Base-by-base conservation (phyloP, 805 yeast species). In the Blastobotrys parvus region DNA sequence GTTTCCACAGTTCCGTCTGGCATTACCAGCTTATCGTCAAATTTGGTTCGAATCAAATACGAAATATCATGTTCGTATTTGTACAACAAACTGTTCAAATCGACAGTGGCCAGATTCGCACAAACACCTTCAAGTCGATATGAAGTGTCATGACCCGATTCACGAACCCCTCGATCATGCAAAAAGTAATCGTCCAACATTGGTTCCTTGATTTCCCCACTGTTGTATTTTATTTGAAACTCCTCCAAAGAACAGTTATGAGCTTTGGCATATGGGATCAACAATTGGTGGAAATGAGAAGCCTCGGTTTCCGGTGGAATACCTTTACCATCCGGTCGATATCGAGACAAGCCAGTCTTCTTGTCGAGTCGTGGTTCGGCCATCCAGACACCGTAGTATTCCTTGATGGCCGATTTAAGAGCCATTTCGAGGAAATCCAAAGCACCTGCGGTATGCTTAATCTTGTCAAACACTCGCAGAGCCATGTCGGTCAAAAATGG, bases 401-500 rank as follows among this genome's bases (percentile, higher is more conserved):
- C 98, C 52, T 78, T 80, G 36, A 90, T 85, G 2, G 97, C 94
- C 1, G 95, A 90, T 19, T 60, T 51, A 11, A 78, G 67, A 0
- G 95, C 76, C 45, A 85, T 69, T 45, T 67, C 62, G 46, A 90
- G 66, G 43, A 92, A 77, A 39, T 76, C 80, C 7, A 74, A 47
- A 3, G 84, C 77, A 6, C 51, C 56, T 2, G 53, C 47, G 6
- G 56, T 35, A 20, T 57, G 51, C 32, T 53, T 50, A 48, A 80
- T 73, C 47, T 77, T 77, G 15, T 77, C 66, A 58, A 74, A 84
- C 0, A 86, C 78, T 45, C 77, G 67, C 38, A 83, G 55, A 0
- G 92, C 81, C 94, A 92, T 84, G 61, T 90, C 97, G 0, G 97
- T 89, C 45, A 92, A 66, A 59, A 90, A 90, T 8, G 98, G 98